Percentiles rank a stretch among this genome's conserved stretches.
These are phyloP conservation scores for Zymoseptoria brevis DNA, from an alignment of 2,329 filamentous ascomycete genomes.

Conservation along the genomic window DNA sequence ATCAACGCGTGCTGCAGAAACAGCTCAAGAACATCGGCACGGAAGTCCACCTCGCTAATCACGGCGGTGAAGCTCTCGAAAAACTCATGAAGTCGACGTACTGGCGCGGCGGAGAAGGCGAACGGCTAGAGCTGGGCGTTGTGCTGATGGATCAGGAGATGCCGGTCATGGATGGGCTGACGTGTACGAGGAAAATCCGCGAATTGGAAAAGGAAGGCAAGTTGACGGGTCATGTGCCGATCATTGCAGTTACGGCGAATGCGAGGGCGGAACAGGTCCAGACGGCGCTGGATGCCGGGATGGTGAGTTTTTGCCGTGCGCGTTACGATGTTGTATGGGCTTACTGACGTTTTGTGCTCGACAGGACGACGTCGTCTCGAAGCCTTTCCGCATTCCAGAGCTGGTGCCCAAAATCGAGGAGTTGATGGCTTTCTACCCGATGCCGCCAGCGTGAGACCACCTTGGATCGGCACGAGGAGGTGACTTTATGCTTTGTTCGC, in stretches of 20 bases:
- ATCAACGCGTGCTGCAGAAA: constrained; percentile 43
- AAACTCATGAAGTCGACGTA: constrained; percentile 37
- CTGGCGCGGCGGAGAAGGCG: constrained; percentile 25
- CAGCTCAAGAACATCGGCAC: constrained; percentile 43
- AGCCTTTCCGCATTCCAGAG: constrained; percentile 45
- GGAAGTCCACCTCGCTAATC: constrained; percentile 41
- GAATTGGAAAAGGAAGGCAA: constrained; percentile 56
- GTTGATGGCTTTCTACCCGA: constrained; percentile 30
- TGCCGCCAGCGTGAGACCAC: constrained; percentile 6
- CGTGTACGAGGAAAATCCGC: constrained; percentile 62
- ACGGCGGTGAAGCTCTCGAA: constrained; percentile 43
- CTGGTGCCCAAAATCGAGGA: constrained; percentile 46
- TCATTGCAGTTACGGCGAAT: constrained; percentile 78
- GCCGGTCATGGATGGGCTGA: constrained; percentile 76
- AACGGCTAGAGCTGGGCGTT: constrained; percentile 33
- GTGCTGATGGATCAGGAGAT: constrained; percentile 78
- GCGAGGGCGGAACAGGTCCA: constrained; percentile 66
- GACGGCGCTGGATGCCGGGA: constrained; percentile 62
- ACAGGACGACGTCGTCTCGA: constrained; percentile 44
- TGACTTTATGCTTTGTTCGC: background rate
- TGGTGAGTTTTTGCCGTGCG: constrained; percentile 38
- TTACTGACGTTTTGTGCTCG: constrained; percentile 10
- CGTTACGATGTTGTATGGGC: background rate
- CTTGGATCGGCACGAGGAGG: background rate
- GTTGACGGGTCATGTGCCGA: constrained; percentile 60